These are phyloP conservation scores for Aspergillus diversus DNA, from an alignment of 495 filamentous ascomycete species.

Conservation along the genomic window DNA sequence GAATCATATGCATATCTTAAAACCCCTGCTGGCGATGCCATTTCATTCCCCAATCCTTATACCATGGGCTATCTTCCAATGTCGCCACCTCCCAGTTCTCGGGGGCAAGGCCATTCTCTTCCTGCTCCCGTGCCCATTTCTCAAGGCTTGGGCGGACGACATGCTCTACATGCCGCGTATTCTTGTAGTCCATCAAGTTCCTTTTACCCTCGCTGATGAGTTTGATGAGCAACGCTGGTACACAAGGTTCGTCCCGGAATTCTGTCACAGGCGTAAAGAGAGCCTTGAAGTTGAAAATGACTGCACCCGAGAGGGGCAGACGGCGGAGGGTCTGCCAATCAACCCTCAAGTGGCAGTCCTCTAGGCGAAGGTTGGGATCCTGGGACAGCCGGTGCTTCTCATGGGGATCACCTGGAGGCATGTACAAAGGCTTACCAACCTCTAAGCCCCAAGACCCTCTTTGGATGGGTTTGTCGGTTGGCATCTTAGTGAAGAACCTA, in stretches of 20 bases:
- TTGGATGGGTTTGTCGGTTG: slow-evolving; percentile 76
- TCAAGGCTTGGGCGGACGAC: slow-evolving; percentile 70
- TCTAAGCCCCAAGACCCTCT: slow-evolving; percentile 89
- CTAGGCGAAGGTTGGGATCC: slow-evolving; percentile 55
- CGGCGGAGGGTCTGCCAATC: slow-evolving; percentile 92
- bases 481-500: slow-evolving; percentile 81
- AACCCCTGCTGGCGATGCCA: slow-evolving; percentile 81
- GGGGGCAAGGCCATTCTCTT: slow-evolving; percentile 61
- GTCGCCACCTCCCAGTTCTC: slow-evolving; percentile 73
- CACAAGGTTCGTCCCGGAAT: slow-evolving; percentile 73
- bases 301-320: slow-evolving; percentile 71
- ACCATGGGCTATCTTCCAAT: slow-evolving; percentile 82
- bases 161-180: slow-evolving; percentile 82
- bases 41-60: slow-evolving; percentile 80
- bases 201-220: slow-evolving; percentile 74
- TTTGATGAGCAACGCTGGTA: slow-evolving; percentile 70
- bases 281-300: slow-evolving; percentile 93
- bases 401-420: slow-evolving; percentile 75
- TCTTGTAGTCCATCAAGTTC: slow-evolving; percentile 81
- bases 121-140: slow-evolving; percentile 71
- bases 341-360: slow-evolving; percentile 73
- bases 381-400: slow-evolving; percentile 60
- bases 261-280: slow-evolving; percentile 78
- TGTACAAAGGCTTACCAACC: slow-evolving; percentile 75
- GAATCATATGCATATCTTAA: slow-evolving; percentile 31